Conservation (phyloP, 805 yeast genomes). For the Yamadazyma phyllophila region DNA sequence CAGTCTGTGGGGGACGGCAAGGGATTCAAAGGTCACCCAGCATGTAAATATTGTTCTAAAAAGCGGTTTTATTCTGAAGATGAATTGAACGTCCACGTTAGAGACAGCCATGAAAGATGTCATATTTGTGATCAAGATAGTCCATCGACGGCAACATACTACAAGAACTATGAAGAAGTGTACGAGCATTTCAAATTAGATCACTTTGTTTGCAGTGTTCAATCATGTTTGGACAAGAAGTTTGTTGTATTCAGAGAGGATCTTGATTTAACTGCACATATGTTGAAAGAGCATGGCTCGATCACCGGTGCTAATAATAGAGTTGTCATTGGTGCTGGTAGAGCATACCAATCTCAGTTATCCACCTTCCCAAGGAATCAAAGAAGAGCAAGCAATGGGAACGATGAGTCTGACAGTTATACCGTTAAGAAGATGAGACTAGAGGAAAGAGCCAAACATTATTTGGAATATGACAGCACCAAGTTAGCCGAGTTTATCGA, state of each 20-base stretch:
- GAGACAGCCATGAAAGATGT: constrained; percentile 85
- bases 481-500: constrained; percentile 48
- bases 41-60: constrained; percentile 75
- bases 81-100: constrained; percentile 76
- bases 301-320: constrained; percentile 46
- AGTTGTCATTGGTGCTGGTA: constrained; percentile 37
- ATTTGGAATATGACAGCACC: constrained; percentile 52
- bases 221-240: constrained; percentile 77
- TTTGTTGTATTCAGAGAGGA: constrained; percentile 91
- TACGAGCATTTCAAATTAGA: constrained; percentile 68
- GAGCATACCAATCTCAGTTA: constrained; percentile 57
- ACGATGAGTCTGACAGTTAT: constrained; percentile 33
- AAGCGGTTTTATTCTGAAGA: constrained; percentile 83
- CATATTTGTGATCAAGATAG: constrained; percentile 76
- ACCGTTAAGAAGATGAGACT: constrained; percentile 59
- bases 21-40: constrained; percentile 88
- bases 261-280: constrained; percentile 82
- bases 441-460: constrained; percentile 83
- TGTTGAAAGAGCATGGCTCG: constrained; percentile 76
- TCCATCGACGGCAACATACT: constrained; percentile 63
- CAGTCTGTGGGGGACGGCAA: constrained; percentile 67
- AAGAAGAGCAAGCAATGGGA: constrained; percentile 15
- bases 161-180: constrained; percentile 69
- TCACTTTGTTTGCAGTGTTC: constrained; percentile 79
- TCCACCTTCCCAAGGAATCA: constrained; percentile 48